Evolutionary conservation across 2,329 filamentous ascomycete genomes (phyloP), one percentile per base, ranked within the genome.

Genomic region (Trichoderma endophyticum): DNA sequence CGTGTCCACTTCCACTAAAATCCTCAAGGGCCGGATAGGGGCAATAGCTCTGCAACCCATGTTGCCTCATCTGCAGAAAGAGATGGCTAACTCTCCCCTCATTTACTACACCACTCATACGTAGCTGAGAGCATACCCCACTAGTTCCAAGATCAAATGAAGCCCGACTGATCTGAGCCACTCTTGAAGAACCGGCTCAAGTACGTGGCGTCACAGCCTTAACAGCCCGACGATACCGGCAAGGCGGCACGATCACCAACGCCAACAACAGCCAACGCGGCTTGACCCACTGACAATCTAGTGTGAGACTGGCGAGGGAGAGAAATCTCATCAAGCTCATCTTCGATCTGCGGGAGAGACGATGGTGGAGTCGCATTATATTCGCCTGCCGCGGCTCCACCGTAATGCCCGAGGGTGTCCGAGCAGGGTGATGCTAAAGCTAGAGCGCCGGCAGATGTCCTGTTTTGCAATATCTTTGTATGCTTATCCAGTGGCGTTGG

Each of bases 251-350:
- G 61, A 43, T 48, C 39, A 61, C 48, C 61, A 12, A 54, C 48
- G n/a, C 48, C 48, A 54, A 7, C n/a, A 1, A 1, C 0, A 21
- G 9, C n/a, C 36, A 15, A 30, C 24, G 6, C n/a, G 6, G 7
- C 11, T 30, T 32, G 43, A 12, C 14, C 28, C 43, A 54, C 43
- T 79, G 87, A n/a, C 89, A 89, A 67, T 87, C 87, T 0, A 86
- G 88, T 75, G 78, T 85, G 70, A 59, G 7, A 43, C 24, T 14
- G 9, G 6, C 15, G 4, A 43, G 8, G 8, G 11, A 43, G 18
- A 43, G 24, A 26, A n/a, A n/a, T n/a, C n/a, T n/a, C n/a, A n/a
- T n/a, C n/a, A n/a, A 68, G 26, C 62, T 36, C n/a, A 18, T 39
- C 30, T 11, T 39, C 28, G n/a, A 8, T 59, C 43, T 54, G 5